These are phyloP conservation scores for Zygotorulaspora danielsina DNA, from an alignment of 805 yeast genomes.

Conservation along the genomic window DNA sequence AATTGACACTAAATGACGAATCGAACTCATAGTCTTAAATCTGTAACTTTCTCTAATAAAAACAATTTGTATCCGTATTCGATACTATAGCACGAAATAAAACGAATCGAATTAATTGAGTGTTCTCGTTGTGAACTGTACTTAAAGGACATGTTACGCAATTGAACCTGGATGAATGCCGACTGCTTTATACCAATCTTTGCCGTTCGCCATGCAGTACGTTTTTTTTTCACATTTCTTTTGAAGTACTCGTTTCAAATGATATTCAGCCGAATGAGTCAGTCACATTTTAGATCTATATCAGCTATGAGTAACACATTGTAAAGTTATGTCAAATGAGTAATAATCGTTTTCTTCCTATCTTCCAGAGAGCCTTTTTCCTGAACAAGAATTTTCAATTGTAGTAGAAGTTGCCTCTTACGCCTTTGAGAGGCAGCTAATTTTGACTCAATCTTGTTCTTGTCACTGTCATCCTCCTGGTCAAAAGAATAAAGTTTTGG, in stretches of 20 bases:
- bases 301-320: no score
- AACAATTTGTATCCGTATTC: no score
- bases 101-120: not conserved
- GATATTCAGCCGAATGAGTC: not conserved
- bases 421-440: conserved; percentile 9
- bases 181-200: conserved; percentile 1
- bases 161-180: not conserved
- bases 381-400: conserved; percentile 7
- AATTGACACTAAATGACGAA: conserved; percentile 76
- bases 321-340: conserved; percentile 1
- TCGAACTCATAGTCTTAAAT: conserved; percentile 8
- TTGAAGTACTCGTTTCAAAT: not conserved
- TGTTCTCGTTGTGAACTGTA: conserved; percentile 30
- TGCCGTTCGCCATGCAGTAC: not conserved
- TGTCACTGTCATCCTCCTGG: conserved; percentile 4
- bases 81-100: no score
- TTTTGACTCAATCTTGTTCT: conserved; percentile 3
- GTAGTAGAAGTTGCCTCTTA: conserved; percentile 10
- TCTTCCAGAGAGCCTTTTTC: conserved; percentile 5
- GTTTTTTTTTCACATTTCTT: not conserved
- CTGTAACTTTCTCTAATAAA: no score
- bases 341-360: not conserved
- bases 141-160: conserved; percentile 29
- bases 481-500: conserved; percentile 9
- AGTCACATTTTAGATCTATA: no score